A percentile compares a stretch with the other conserved stretches of the same genome.
Evolutionary conservation across 768 basidiomycete genomes (phyloP).

Genomic region (Rhodotorula graminis): DNA sequence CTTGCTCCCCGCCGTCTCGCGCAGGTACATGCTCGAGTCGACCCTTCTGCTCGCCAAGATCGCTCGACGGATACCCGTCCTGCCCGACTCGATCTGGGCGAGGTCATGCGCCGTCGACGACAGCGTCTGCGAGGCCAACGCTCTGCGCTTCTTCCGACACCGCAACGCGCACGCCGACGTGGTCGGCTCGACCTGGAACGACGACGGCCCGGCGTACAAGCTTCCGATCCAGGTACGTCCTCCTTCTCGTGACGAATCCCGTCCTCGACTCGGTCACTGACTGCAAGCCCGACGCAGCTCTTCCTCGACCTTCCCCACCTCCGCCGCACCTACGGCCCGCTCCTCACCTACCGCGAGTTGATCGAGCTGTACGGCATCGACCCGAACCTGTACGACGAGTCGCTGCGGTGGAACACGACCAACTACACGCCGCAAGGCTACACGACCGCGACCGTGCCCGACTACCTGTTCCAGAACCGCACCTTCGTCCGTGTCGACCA

Average conservation of each 20-base stretch:
- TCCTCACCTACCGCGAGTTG: constrained; percentile 6
- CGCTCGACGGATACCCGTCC: background rate
- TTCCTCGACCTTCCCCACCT: constrained; percentile 12
- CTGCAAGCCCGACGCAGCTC: background rate
- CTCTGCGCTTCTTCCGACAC: background rate
- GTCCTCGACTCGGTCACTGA: background rate
- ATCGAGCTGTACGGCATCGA: background rate
- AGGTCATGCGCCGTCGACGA: background rate
- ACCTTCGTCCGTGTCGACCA: constrained; percentile 3
- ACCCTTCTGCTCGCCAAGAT: constrained; percentile 1
- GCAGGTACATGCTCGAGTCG: constrained; percentile 9
- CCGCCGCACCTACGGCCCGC: background rate
- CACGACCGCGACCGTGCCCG: background rate
- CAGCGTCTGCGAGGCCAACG: background rate
- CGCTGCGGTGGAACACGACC: background rate
- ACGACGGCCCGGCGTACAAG: constrained; percentile 2
- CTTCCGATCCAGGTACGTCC: background rate
- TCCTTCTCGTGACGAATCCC: too few species aligned
- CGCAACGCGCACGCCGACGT: background rate
- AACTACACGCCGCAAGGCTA: background rate
- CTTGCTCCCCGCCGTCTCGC: background rate
- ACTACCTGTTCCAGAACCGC: background rate
- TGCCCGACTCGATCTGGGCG: constrained; percentile 4
- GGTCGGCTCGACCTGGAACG: background rate
- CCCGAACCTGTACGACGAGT: background rate